Evolutionary conservation across 2,329 filamentous ascomycete species (phyloP).

Genomic region (Aspergillus sp.): DNA sequence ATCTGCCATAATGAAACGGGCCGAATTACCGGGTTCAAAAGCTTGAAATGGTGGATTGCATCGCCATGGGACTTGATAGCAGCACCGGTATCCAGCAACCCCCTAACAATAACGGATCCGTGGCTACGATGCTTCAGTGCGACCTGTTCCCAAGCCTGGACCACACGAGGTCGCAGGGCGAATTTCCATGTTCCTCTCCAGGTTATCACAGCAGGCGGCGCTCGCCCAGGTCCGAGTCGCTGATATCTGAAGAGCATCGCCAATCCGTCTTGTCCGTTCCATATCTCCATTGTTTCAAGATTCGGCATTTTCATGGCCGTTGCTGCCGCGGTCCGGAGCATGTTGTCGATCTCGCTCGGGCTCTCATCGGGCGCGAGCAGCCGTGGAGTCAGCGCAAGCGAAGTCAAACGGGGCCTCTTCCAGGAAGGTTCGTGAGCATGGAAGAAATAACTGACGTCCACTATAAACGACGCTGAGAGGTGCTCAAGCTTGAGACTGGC

Average conservation of each 20-base stretch:
- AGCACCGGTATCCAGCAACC: neutral
- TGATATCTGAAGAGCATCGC: constrained; percentile 6
- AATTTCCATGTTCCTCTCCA: constrained; percentile 19
- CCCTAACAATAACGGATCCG: constrained; percentile 8
- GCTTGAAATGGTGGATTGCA: constrained; percentile 20
- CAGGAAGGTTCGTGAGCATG: constrained; percentile 8
- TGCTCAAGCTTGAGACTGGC: constrained; percentile 19
- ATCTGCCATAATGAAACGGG: constrained; percentile 29
- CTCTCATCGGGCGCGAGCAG: constrained; percentile 14
- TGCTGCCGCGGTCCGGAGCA: constrained; percentile 19
- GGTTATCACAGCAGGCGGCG: constrained; percentile 11
- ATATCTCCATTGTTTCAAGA: constrained; percentile 21
- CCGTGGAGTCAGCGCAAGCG: constrained; percentile 23
- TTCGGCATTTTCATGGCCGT: constrained; percentile 19
- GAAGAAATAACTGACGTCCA: constrained; percentile 26
- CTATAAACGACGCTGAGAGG: constrained; percentile 26
- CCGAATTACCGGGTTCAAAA: constrained; percentile 21
- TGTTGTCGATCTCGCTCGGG: constrained; percentile 12
- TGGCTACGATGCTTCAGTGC: constrained; percentile 9
- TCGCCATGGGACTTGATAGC: constrained; percentile 6
- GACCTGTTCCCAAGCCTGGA: constrained; percentile 22
- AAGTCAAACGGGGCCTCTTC: constrained; percentile 23
- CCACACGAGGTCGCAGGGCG: constrained; percentile 11
- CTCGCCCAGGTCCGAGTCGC: constrained; percentile 4
- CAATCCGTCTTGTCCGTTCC: constrained; percentile 24